Evolutionary conservation across 192 early-diverging fungal species (phyloP), one percentile per base, ranked within the genome.

Genomic region (Gamsiella multidivaricata): DNA sequence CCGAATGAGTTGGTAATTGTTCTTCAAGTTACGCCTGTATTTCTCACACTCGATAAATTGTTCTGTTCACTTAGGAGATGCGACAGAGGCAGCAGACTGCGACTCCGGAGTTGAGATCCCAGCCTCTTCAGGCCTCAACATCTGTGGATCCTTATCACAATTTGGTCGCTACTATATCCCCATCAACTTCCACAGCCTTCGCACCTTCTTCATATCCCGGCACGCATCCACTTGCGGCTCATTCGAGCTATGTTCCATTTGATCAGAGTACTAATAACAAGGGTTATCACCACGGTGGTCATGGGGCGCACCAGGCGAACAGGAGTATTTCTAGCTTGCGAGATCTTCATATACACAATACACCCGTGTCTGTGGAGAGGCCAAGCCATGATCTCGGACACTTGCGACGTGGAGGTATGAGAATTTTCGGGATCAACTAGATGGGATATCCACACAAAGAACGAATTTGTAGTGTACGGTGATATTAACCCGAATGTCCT

Each of bases 291-390:
- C 58, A 65, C 50, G 61, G 54, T 11, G 17, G 28, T 1, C 63
- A 46, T 34, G 51, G 49, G 11, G 31, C 32, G 33, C 71, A 75
- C 32, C 71, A 75, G 37, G 62, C 55, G 37, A 64, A 42, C 18
- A 32, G 58, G 23, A 75, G 71, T 28, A 46, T 75, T 31, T 75
- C 71, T 3, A 66, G 71, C 29, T 18, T 75, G 2, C 46, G 71
- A 22, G 71, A 75, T 37, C 31, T 66, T n/a, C 71, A 75, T 14
- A 29, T 52, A 0, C 34, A 52, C 9, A 22, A 34, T 37, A 3
- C n/a, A n/a, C n/a, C n/a, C n/a, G n/a, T 29, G 2, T 49, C 37
- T 23, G 29, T 46, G 18, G 71, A 66, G 22, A 25, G 71, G 49
- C 20, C 18, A 12, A 75, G 71, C 10, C 36, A 61, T 0, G 71